A percentile compares a stretch with the other conserved stretches of the same genome.
Conservation (phyloP, 108 stramenopile genomes). For the Nitzschia palea region DNA sequence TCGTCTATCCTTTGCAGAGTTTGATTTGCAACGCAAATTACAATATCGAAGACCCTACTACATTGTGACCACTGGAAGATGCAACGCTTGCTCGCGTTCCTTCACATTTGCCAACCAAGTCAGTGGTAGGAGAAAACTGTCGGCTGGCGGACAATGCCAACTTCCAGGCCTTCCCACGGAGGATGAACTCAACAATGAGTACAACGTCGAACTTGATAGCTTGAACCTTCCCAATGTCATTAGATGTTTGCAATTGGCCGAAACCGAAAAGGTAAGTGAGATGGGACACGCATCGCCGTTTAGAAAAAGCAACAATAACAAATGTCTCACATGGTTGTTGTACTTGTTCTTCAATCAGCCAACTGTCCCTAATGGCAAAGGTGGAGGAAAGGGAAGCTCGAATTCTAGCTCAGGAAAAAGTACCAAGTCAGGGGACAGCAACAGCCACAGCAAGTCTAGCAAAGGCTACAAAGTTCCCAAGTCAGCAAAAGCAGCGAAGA, state of each 20-base stretch:
- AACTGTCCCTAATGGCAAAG: too few species aligned
- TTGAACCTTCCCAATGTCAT: background rate
- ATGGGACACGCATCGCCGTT: background rate
- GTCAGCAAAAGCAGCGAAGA: background rate
- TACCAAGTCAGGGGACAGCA: too few species aligned
- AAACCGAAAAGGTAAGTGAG: slow-evolving; percentile 2
- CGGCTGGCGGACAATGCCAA: background rate
- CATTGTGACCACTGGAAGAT: background rate
- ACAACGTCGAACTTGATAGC: background rate
- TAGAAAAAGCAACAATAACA: too few species aligned
- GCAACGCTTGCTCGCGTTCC: background rate
- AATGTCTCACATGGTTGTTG: too few species aligned
- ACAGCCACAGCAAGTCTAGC: too few species aligned
- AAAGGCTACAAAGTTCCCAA: background rate
- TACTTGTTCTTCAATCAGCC: too few species aligned
- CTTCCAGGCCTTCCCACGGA: slow-evolving; percentile 3
- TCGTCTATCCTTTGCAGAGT: background rate
- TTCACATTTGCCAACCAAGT: background rate
- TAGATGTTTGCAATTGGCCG: background rate
- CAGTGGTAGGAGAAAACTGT: background rate
- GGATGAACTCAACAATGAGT: background rate
- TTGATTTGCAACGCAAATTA: background rate
- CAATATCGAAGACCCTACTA: background rate
- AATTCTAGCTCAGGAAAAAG: too few species aligned
- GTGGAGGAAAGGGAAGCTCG: too few species aligned